Evolutionary conservation across 441 rosid genomes (phyloP).

Genomic region (Gossypium davidsonii): DNA sequence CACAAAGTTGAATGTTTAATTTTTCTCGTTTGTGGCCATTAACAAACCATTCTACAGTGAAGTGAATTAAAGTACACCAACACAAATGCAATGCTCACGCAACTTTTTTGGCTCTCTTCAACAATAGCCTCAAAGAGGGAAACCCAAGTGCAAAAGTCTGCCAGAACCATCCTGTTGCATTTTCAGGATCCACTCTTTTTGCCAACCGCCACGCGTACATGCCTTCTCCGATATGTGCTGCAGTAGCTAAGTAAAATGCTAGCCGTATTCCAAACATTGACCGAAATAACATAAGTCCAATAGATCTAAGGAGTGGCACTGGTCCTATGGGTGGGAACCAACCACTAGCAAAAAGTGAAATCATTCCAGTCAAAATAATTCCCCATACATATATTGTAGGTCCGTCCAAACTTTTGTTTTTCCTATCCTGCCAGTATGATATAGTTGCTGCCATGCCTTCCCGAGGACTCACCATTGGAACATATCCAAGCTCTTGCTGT

Average conservation of each 20-base stretch:
- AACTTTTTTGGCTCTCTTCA: conserved; percentile 48
- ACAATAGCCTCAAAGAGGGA: conserved; percentile 56
- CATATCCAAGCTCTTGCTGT: conserved; percentile 80
- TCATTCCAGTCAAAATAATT: conserved; percentile 45
- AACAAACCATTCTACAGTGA: not conserved
- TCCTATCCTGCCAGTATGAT: conserved; percentile 68
- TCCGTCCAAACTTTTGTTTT: conserved; percentile 66
- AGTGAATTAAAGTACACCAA: not conserved
- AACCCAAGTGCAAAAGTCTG: conserved; percentile 69
- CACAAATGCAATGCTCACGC: not conserved
- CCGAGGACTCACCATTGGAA: conserved; percentile 66
- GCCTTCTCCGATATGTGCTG: conserved; percentile 50
- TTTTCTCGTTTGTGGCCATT: too few relatives aligned
- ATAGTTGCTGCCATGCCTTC: conserved; percentile 92
- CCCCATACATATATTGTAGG: conserved; percentile 65
- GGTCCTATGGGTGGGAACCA: conserved; percentile 70
- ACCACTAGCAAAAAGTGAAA: conserved; percentile 40
- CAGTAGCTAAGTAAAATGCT: conserved; percentile 31
- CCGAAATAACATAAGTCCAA: conserved; percentile 48
- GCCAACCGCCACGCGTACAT: conserved; percentile 65
- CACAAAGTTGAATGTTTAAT: not conserved
- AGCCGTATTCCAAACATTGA: conserved; percentile 38
- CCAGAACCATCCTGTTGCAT: conserved; percentile 87
- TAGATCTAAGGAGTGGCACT: conserved; percentile 44
- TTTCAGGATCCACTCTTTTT: conserved; percentile 59